These are phyloP conservation scores for Glycine tomentella DNA, from an alignment of 306 rosid genomes.

Conservation along the genomic window DNA sequence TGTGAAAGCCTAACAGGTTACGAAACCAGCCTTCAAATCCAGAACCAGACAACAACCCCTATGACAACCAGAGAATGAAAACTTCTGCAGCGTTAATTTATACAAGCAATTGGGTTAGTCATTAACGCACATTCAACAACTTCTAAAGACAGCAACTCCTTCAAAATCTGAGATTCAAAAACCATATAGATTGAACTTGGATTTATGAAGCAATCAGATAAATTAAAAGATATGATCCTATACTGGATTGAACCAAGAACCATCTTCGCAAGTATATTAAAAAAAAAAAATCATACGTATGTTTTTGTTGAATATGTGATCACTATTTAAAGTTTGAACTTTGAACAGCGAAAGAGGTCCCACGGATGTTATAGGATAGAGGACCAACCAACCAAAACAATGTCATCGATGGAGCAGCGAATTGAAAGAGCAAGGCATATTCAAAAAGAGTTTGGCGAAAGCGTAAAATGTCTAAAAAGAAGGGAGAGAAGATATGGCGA, in stretches of 20 bases:
- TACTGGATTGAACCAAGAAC: background rate
- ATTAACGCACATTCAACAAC: background rate
- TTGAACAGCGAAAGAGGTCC: slow-evolving; percentile 39
- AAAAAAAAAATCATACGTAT: background rate
- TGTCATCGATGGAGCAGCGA: slow-evolving; percentile 25
- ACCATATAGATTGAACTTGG: background rate
- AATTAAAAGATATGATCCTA: background rate
- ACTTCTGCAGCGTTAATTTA: background rate
- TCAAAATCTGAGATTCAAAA: background rate
- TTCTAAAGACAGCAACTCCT: background rate
- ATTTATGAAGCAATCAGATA: background rate
- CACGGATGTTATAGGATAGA: slow-evolving; percentile 24
- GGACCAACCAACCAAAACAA: background rate
- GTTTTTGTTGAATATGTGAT: background rate
- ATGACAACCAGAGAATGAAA: background rate
- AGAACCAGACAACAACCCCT: background rate
- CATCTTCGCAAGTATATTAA: background rate
- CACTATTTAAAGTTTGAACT: background rate
- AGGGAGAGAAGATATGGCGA: slow-evolving; percentile 37
- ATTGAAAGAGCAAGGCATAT: slow-evolving; percentile 13
- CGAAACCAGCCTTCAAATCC: background rate
- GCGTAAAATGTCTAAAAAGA: slow-evolving; percentile 38
- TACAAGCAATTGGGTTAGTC: background rate
- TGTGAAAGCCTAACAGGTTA: background rate
- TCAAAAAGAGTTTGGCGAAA: slow-evolving; percentile 37